Evolutionary conservation across 2,329 filamentous ascomycete genomes (phyloP).

Genomic region (Cryphonectria nitschkei): DNA sequence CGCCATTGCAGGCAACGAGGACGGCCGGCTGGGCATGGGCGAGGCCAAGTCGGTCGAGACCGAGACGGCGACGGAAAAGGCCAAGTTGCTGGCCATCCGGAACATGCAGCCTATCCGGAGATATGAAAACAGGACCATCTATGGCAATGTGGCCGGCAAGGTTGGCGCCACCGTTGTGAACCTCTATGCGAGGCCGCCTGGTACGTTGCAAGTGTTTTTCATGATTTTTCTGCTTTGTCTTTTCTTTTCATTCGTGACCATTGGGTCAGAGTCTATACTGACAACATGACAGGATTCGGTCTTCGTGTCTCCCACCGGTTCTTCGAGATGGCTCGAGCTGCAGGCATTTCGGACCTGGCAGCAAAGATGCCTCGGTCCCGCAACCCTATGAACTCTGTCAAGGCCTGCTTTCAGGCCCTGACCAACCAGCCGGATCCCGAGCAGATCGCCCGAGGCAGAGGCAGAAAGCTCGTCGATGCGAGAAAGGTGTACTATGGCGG

Average conservation of each 20-base stretch:
- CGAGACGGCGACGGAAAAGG: slow-evolving; percentile 69
- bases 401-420: slow-evolving; percentile 84
- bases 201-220: slow-evolving; percentile 55
- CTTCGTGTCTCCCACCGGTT: slow-evolving; percentile 89
- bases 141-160: slow-evolving; percentile 81
- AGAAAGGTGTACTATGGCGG: slow-evolving; percentile 97
- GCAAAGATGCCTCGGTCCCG: slow-evolving; percentile 82
- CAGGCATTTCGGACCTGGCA: slow-evolving; percentile 84
- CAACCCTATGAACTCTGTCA: slow-evolving; percentile 98
- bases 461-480: slow-evolving; percentile 95
- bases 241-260: neutral
- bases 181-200: slow-evolving; percentile 82
- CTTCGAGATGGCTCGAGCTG: slow-evolving; percentile 89
- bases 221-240: neutral
- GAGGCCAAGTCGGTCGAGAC: slow-evolving; percentile 84
- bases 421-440: slow-evolving; percentile 85
- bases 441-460: slow-evolving; percentile 83
- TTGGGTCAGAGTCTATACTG: slow-evolving; percentile 3
- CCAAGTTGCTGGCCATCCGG: slow-evolving; percentile 78
- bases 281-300: slow-evolving; percentile 73
- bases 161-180: slow-evolving; percentile 85
- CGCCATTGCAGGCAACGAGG: slow-evolving; percentile 82
- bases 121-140: slow-evolving; percentile 93
- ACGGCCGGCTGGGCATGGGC: slow-evolving; percentile 85
- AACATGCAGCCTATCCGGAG: slow-evolving; percentile 92